These are phyloP conservation scores for Amoeboaphelidium occidentale DNA, from an alignment of 371 early-diverging fungal genomes.

Conservation along the genomic window DNA sequence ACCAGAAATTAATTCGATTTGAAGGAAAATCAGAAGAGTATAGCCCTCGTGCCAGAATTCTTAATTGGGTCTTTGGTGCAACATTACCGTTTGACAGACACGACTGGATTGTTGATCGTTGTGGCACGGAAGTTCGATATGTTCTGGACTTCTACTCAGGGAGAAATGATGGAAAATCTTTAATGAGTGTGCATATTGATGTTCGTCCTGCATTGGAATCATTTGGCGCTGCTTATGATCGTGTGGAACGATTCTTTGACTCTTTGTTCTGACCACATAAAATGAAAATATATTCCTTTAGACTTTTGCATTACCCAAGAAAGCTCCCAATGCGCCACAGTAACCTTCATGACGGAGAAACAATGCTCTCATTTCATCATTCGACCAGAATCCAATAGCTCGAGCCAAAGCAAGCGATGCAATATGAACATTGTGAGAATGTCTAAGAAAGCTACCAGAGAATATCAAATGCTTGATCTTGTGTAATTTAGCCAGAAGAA, in stretches of 20 bases:
- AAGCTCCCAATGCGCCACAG: constrained; percentile 79
- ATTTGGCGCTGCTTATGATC: not conserved
- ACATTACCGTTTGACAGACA: constrained; percentile 82
- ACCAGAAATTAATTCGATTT: constrained; percentile 52
- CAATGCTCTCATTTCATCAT: constrained; percentile 72
- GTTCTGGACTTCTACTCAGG: constrained; percentile 83
- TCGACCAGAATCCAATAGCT: constrained; percentile 93
- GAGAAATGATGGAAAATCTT: constrained; percentile 17
- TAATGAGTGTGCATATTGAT: not conserved
- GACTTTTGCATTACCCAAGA: too few species aligned
- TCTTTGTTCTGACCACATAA: too few species aligned
- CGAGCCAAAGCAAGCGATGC: not conserved
- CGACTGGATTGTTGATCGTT: constrained; percentile 88
- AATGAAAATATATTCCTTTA: too few species aligned
- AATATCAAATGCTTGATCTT: constrained; percentile 2
- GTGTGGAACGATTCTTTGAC: not conserved
- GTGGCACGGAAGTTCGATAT: constrained; percentile 69
- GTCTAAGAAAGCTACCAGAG: constrained; percentile 1
- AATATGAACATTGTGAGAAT: not conserved
- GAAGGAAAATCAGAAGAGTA: constrained; percentile 53
- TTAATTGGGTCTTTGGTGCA: constrained; percentile 10
- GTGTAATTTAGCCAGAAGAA: not conserved
- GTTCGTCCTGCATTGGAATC: not conserved
- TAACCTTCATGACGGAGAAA: constrained; percentile 92
- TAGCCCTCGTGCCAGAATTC: constrained; percentile 45